Base-by-base conservation (phyloP, 2,329 filamentous ascomycete species). In the Hypocrella siamensis region DNA sequence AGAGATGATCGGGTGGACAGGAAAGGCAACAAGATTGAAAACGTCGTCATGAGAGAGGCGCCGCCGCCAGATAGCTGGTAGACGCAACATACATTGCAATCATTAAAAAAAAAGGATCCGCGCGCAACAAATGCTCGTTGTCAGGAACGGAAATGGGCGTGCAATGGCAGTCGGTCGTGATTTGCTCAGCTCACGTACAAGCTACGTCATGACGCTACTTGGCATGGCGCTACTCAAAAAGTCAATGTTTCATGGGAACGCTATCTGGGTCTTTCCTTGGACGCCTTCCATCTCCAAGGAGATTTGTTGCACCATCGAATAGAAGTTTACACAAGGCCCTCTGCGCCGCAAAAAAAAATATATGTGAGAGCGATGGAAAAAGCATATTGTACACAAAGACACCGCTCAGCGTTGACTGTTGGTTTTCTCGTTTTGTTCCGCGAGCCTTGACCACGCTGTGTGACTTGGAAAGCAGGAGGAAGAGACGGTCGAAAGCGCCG, bases 1-100 rank as follows among this genome's bases (percentile, higher is more conserved):
- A 67, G 81, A 30, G 90, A 96, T 55, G 72, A 80, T 52, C 69
- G 88, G 40, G 85, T 94, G 7, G 81, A 88, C 53, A 70, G 79
- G 42, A 94, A 93, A 58, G 85, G 86, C 2, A 75, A 76, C 45
- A 72, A 70, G 41, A 69, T 72, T 38, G 66, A 63, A 39, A 46
- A 42, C 30, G 49, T 44, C 14, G 49, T 53, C n/a, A 35, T 51
- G 15, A 46, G 49, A 8, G 46, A 53, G 29, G 43, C 41, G 27
- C 49, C 49, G 8, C 42, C 40, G 8, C 40, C 40, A 5, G 35
- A 39, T 14, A 36, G 31, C 11, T 35, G 35, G 31, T 40, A 33
- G 30, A 16, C 17, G 4, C 3, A n/a, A n/a, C n/a, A n/a, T n/a
- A n/a, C n/a, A n/a, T n/a, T n/a, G n/a, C n/a, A n/a, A n/a, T n/a